Conservation (phyloP, 495 filamentous ascomycete species). For the Penicillium tannophilum region DNA sequence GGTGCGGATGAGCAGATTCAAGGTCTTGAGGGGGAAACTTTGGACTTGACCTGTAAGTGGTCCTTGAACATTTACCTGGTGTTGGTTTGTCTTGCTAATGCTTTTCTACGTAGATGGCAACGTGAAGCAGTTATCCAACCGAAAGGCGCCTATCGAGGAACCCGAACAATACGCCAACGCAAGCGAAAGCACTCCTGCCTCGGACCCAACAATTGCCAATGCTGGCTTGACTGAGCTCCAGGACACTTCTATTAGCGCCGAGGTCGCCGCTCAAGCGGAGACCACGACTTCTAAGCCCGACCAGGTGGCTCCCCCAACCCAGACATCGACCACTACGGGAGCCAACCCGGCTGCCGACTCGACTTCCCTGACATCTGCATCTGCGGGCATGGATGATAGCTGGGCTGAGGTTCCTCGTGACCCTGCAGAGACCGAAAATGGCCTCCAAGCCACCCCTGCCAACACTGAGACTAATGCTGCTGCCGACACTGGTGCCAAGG, state of each 20-base stretch:
- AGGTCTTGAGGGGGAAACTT: constrained; percentile 61
- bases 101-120: constrained; percentile 55
- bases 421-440: constrained; percentile 73
- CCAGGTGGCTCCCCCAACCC: constrained; percentile 45
- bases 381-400: constrained; percentile 56
- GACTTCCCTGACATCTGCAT: constrained; percentile 40
- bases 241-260: constrained; percentile 32
- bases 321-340: constrained; percentile 61
- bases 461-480: constrained; percentile 32
- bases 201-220: constrained; percentile 77
- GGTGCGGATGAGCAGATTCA: constrained; percentile 73
- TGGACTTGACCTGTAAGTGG: constrained; percentile 77
- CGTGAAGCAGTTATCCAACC: constrained; percentile 61
- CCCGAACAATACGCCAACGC: constrained; percentile 20
- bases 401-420: constrained; percentile 79
- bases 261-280: constrained; percentile 23
- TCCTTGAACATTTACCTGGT: background rate
- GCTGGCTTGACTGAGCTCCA: constrained; percentile 76
- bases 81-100: constrained; percentile 25
- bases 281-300: constrained; percentile 31
- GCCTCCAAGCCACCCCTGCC: constrained; percentile 60
- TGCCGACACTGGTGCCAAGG: constrained; percentile 58
- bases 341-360: constrained; percentile 67
- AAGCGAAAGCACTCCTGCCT: constrained; percentile 43
- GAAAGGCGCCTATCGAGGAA: constrained; percentile 29